Conservation (phyloP, 331 rosid species). For the Prunus yedoensis region DNA sequence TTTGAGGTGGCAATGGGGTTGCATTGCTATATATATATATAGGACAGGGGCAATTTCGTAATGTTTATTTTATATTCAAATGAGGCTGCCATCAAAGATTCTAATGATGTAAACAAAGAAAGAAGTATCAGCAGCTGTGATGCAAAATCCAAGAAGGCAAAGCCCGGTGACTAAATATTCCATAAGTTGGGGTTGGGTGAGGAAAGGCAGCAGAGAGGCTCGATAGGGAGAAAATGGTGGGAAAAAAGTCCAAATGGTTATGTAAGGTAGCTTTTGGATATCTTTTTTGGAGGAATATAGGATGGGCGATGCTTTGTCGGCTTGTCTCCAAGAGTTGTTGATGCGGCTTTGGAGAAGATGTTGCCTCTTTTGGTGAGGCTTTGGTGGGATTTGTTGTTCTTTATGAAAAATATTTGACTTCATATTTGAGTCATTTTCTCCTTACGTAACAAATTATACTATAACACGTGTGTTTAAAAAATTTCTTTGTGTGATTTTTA, state of each 20-base stretch:
- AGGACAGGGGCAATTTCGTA: constrained; percentile 21
- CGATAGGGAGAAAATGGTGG: constrained; percentile 26
- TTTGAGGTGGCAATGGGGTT: constrained; percentile 19
- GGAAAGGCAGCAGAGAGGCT: constrained; percentile 36
- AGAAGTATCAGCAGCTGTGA: constrained; percentile 26
- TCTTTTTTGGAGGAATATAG: constrained; percentile 27
- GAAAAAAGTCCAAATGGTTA: constrained; percentile 22
- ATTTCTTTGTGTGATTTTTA: no score
- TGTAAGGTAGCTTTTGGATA: constrained; percentile 38
- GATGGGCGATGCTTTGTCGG: constrained; percentile 35
- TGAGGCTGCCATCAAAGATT: neutral
- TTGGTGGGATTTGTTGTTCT: constrained; percentile 27
- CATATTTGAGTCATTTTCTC: neutral
- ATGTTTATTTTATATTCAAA: neutral
- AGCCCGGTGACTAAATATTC: constrained; percentile 16
- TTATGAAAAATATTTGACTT: neutral
- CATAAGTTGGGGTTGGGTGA: constrained; percentile 38
- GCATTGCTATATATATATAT: constrained; percentile 26
- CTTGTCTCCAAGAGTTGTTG: constrained; percentile 29
- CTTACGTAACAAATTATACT: neutral
- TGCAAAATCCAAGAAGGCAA: constrained; percentile 46
- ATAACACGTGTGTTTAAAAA: neutral
- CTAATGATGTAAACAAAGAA: constrained; percentile 37
- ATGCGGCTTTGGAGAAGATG: constrained; percentile 42
- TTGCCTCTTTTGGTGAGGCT: constrained; percentile 30